phyloP scores from a whole-genome alignment of 371 early-diverging fungal genomes.

The Sporodiniella umbellata region DNA sequence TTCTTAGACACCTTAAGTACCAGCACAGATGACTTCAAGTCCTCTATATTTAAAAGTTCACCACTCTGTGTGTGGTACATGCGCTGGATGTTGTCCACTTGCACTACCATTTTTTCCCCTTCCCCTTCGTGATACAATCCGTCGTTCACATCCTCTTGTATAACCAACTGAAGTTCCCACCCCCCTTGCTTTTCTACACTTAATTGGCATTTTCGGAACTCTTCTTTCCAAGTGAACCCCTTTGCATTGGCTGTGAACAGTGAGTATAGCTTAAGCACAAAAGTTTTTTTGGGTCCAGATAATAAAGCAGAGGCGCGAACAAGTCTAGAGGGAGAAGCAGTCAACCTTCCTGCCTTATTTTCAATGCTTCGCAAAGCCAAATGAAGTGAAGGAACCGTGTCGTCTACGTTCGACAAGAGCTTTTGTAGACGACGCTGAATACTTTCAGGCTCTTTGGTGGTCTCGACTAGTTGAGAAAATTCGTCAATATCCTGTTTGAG shows the following conservation, averaged over 20 bases:
- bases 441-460: slow-evolving; percentile 15
- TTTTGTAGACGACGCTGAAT: slow-evolving; percentile 37
- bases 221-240: slow-evolving; percentile 80
- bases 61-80: slow-evolving; percentile 74
- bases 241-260: slow-evolving; percentile 61
- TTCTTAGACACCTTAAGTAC: slow-evolving; percentile 53
- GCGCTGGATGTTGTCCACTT: slow-evolving; percentile 39
- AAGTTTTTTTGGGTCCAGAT: slow-evolving; percentile 10
- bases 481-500: slow-evolving; percentile 54
- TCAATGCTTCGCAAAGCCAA: slow-evolving; percentile 33
- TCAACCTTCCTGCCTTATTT: slow-evolving; percentile 8
- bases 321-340: slow-evolving; percentile 16
- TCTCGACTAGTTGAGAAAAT: slow-evolving; percentile 38
- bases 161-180: slow-evolving; percentile 41
- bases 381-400: slow-evolving; percentile 67
- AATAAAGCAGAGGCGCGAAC: slow-evolving; percentile 32
- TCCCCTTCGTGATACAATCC: slow-evolving; percentile 70
- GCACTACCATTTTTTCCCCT: slow-evolving; percentile 13
- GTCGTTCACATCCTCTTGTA: slow-evolving; percentile 65
- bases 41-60: slow-evolving; percentile 67
- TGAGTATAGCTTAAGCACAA: slow-evolving; percentile 56
- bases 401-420: slow-evolving; percentile 55
- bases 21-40: slow-evolving; percentile 62
- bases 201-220: slow-evolving; percentile 48
- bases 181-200: slow-evolving; percentile 7